Evolutionary conservation across 208 protist genomes (phyloP).

Genomic region (Plasmodiophora brassicae): DNA sequence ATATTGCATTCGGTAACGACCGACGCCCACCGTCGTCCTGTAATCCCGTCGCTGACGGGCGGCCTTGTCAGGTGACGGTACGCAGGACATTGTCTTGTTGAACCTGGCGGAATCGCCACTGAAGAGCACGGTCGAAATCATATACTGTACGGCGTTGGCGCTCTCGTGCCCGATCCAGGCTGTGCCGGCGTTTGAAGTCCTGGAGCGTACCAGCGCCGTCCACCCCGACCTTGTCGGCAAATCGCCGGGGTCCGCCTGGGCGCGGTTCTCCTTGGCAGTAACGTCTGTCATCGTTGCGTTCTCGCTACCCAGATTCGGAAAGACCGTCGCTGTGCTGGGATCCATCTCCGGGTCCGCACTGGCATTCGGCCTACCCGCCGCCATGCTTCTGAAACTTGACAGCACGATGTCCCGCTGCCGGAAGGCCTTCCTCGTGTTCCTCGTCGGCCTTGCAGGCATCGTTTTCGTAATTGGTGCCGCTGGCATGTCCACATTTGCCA

Average conservation of each 20-base stretch:
- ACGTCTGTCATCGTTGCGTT: not conserved
- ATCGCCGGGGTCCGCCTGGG: not conserved
- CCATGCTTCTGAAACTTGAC: not conserved
- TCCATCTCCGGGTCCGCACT: not conserved
- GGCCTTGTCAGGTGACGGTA: too few relatives aligned
- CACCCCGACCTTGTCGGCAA: not conserved
- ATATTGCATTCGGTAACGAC: not conserved
- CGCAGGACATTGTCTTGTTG: not conserved
- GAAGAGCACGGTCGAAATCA: not conserved
- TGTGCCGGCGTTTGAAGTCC: not conserved
- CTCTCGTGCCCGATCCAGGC: not conserved
- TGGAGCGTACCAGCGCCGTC: not conserved
- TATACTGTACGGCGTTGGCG: not conserved
- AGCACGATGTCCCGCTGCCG: not conserved
- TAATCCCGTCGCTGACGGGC: too few relatives aligned
- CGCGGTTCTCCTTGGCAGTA: not conserved
- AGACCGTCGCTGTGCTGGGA: not conserved
- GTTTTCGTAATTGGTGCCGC: too few relatives aligned
- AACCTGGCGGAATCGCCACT: not conserved
- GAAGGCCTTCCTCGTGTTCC: too few relatives aligned
- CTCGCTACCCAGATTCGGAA: not conserved
- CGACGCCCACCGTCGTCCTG: too few relatives aligned
- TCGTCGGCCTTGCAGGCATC: too few relatives aligned
- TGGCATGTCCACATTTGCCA: too few relatives aligned
- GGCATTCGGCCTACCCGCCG: not conserved